Evolutionary conservation across 192 early-diverging fungal species (phyloP).

Genomic region (Allomyces arbusculus): DNA sequence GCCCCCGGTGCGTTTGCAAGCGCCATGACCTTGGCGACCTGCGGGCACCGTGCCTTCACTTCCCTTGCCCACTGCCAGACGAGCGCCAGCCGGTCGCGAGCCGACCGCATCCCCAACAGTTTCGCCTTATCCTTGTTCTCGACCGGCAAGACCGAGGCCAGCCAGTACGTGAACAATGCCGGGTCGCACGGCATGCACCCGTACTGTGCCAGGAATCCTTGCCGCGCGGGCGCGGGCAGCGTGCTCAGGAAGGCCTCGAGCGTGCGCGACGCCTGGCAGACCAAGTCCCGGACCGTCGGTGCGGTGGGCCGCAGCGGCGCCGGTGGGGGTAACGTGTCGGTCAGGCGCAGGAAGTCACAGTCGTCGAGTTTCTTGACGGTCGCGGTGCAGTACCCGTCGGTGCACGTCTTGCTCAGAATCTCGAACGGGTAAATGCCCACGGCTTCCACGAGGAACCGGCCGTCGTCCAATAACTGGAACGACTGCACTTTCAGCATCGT

Average conservation of each 20-base stretch:
- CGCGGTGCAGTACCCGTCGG: conserved; percentile 27
- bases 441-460: conserved; percentile 27
- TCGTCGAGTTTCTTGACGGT: conserved; percentile 25
- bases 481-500: conserved; percentile 25
- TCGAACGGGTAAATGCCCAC: conserved; percentile 23
- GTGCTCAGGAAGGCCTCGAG: background rate
- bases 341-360: conserved; percentile 6
- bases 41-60: conserved; percentile 5
- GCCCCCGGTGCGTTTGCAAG: too few species aligned
- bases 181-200: conserved; percentile 21
- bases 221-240: background rate
- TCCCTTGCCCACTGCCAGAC: conserved; percentile 24
- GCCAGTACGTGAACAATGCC: conserved; percentile 23
- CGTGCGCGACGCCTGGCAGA: background rate
- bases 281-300: background rate
- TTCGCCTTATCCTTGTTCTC: conserved; percentile 18
- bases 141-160: conserved; percentile 25
- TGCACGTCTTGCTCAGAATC: conserved; percentile 11
- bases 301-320: background rate
- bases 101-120: conserved; percentile 15
- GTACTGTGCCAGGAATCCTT: conserved; percentile 4
- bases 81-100: conserved; percentile 19
- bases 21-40: too few species aligned
- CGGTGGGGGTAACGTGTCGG: background rate
- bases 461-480: conserved; percentile 20